Evolutionary conservation across 2,329 filamentous ascomycete species (phyloP).

Genomic region (Phaeosphaeria sp.): DNA sequence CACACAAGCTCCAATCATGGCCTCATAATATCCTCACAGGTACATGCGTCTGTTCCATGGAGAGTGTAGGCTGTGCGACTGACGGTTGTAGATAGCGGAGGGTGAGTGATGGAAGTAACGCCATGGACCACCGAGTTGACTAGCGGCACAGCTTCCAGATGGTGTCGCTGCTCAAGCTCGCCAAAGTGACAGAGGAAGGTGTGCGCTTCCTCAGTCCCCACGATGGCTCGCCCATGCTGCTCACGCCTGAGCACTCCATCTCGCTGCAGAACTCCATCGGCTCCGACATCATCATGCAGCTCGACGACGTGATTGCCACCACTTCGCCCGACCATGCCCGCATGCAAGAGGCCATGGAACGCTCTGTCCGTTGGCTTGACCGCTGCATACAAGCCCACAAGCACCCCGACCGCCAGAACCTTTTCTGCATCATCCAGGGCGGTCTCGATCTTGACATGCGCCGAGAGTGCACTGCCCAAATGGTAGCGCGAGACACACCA

Average conservation of each 20-base stretch:
- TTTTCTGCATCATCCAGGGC: slow-evolving; percentile 99
- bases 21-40: slow-evolving; percentile 89
- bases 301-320: slow-evolving; percentile 96
- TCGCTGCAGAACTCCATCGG: slow-evolving; percentile 95
- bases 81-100: slow-evolving; percentile 53
- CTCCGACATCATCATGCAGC: slow-evolving; percentile 99
- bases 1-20: slow-evolving; percentile 95
- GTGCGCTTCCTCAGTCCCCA: slow-evolving; percentile 96
- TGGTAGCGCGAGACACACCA: slow-evolving; percentile 89
- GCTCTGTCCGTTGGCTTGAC: slow-evolving; percentile 94
- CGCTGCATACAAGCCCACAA: slow-evolving; percentile 90
- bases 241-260: slow-evolving; percentile 97
- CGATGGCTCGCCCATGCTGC: slow-evolving; percentile 92
- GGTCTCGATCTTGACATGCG: slow-evolving; percentile 89
- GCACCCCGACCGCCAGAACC: slow-evolving; percentile 81
- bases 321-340: slow-evolving; percentile 87
- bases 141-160: slow-evolving; percentile 83
- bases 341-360: slow-evolving; percentile 94
- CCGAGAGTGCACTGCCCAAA: slow-evolving; percentile 79
- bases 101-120: slow-evolving; percentile 47
- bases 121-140: slow-evolving; percentile 38
- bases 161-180: slow-evolving; percentile 93
- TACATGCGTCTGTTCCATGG: slow-evolving; percentile 23
- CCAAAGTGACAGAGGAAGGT: slow-evolving; percentile 92
- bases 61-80: slow-evolving; percentile 17